Base-by-base conservation (phyloP, 2,329 filamentous ascomycete species). In the Aulographum hederae region DNA sequence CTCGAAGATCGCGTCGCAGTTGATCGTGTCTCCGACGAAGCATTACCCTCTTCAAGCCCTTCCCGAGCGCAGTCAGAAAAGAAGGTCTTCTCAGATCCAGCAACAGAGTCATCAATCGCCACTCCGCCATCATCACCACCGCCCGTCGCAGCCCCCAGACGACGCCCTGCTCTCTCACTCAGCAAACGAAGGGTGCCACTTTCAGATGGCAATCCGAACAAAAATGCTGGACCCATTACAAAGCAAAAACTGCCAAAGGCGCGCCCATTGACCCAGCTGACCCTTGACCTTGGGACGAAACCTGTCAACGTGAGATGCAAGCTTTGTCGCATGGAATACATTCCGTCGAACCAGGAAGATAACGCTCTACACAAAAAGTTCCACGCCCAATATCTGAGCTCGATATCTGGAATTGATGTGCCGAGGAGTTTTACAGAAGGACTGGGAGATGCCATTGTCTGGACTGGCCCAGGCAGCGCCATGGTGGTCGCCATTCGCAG, bases 271-370 rank as follows among this genome's bases (percentile, higher is more conserved):
- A 36, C 31, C 5, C 34, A 36, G 26, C 15, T 34, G 8, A 21
- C 26, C 4, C 28, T 37, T 23, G 33, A 35, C 13, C 33, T 36
- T 17, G 33, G 33, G 13, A n/a, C n/a, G n/a, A n/a, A 28, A 28
- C n/a, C 19, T 18, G 18, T 20, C 27, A 14, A 32, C 21, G 15
- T 26, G 27, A 21, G 13, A 18, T 78, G 73, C 49, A 54, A 56
- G 23, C 56, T 54, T 3, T 78, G 73, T 41, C 67, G 68, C 1
- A 78, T 78, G 73, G 67, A 73, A 32, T 78, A 76, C 41, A 61
- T 70, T 20, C 65, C 69, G 3, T 73, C 70, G 0, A 65, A 66
- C 31, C 50, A 56, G 5, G 69, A 74, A 42, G 73, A 78, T 41
- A 55, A 59, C n/a, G 62, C 61, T 5, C 44, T 77, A 33, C 73